These are phyloP conservation scores for Colletotrichum zoysiae DNA, from an alignment of 2,329 filamentous ascomycete species.

Conservation along the genomic window DNA sequence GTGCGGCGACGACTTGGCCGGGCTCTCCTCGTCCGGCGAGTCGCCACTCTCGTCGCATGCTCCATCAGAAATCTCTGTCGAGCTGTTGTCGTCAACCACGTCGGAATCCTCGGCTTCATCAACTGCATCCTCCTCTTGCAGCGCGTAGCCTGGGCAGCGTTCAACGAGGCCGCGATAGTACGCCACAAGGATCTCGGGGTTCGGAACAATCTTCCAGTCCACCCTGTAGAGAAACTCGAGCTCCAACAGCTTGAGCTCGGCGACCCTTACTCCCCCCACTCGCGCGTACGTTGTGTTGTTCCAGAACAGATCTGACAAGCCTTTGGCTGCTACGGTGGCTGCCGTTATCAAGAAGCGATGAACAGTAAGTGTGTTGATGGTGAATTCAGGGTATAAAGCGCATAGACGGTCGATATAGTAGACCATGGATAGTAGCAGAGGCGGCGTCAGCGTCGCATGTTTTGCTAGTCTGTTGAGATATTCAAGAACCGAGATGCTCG, in stretches of 20 bases:
- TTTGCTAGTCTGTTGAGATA: constrained; percentile 93
- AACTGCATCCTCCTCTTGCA: constrained; percentile 57
- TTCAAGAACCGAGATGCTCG: constrained; percentile 93
- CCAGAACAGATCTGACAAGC: constrained; percentile 96
- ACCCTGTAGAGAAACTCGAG: constrained; percentile 93
- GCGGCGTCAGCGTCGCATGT: constrained; percentile 92
- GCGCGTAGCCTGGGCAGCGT: constrained; percentile 67
- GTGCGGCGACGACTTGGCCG: constrained; percentile 30
- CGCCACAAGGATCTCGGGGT: constrained; percentile 91
- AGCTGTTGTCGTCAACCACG: constrained; percentile 51
- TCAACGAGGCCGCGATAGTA: constrained; percentile 92
- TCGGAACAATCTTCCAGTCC: constrained; percentile 97
- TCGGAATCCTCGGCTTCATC: constrained; percentile 50
- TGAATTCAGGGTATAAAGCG: constrained; percentile 92
- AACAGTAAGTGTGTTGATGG: constrained; percentile 94
- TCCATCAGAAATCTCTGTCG: constrained; percentile 47
- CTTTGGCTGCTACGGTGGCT: constrained; percentile 95
- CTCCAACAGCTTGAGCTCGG: constrained; percentile 90
- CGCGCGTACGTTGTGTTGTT: constrained; percentile 97
- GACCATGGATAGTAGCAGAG: constrained; percentile 97
- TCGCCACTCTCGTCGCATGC: constrained; percentile 43
- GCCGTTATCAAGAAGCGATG: constrained; percentile 97
- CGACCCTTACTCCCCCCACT: constrained; percentile 91
- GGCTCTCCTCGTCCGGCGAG: constrained; percentile 40
- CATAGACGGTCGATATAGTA: constrained; percentile 98